Percentiles rank a stretch among this genome's conserved stretches.
Evolutionary conservation across 1,284 basidiomycete genomes (phyloP).

Genomic region (Mycosarcoma maydis): DNA sequence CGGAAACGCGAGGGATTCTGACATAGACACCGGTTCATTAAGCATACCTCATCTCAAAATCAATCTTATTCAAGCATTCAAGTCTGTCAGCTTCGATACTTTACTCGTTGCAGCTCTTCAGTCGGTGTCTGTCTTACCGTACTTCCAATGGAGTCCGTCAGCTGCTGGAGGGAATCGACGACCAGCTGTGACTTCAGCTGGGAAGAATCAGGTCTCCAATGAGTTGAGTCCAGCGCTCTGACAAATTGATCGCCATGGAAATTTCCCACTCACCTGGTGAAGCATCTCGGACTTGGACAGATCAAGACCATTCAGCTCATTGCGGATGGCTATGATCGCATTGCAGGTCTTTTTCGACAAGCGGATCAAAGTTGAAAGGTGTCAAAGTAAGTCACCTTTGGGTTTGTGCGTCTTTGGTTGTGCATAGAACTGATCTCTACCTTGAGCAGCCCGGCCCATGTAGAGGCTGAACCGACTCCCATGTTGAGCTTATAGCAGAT

Average conservation of each 20-base stretch:
- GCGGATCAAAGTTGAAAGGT: too few species aligned
- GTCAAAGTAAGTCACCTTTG: too few species aligned
- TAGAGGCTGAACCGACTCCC: constrained; percentile 17
- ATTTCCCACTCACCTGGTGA: constrained; percentile 11
- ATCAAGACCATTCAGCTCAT: constrained; percentile 17
- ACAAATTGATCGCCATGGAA: too few species aligned
- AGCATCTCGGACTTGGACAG: constrained; percentile 18
- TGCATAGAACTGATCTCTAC: constrained; percentile 1
- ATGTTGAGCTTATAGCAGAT: constrained; percentile 28
- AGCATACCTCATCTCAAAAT: constrained; percentile 40
- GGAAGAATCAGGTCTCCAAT: neutral
- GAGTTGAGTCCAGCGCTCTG: too few species aligned
- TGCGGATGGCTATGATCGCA: constrained; percentile 23
- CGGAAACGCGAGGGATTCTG: too few species aligned
- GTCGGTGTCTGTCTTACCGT: constrained; percentile 11
- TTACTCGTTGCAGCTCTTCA: too few species aligned
- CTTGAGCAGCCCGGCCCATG: constrained; percentile 27
- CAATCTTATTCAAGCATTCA: constrained; percentile 27
- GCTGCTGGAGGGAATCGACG: constrained; percentile 6
- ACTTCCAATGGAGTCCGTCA: constrained; percentile 9
- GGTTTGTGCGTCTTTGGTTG: too few species aligned
- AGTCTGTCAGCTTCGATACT: too few species aligned
- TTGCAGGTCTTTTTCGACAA: constrained; percentile 46
- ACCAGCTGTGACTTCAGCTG: constrained; percentile 17
- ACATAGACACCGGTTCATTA: neutral